Base-by-base conservation (phyloP, 1,284 basidiomycete genomes). In the Fomitopsis betulina region DNA sequence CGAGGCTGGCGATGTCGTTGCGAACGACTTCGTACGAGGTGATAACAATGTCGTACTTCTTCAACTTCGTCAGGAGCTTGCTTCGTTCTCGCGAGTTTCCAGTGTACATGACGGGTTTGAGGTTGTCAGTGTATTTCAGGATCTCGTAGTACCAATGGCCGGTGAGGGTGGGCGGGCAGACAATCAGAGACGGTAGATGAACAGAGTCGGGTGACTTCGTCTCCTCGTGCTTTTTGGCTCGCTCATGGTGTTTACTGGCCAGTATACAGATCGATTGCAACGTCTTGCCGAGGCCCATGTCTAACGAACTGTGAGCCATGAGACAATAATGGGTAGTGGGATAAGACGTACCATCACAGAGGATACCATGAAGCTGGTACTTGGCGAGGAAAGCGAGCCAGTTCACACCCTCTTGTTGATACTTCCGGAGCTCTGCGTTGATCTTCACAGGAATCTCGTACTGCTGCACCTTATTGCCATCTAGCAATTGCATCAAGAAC, bases 111-210 rank as follows among this genome's bases (percentile, higher is more conserved):
- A 98, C 78, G 0, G 96, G 93, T 32, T 82, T 83, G 47, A 99
- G 80, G 65, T 91, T 93, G 56, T 91, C 89, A 5, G 90, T 84
- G 68, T 99, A 99, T 70, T 97, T 98, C 60, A 89, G 80, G 60
- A 99, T 91, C 75, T 99, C 97, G 73, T 98, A 96, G 71, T 93
- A 94, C 97, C 97, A 99, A 70, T 99, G 97, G 6, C 97, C 96
- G 0, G 93, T 93, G 60, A 99, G 84, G 1, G 97, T 99, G 2
- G 97, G 96, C 0, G 97, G 97, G 69, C 97, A 99, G 57, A 99
- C 79, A 62, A 99, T 96, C 47, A 99, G 81, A 5, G 96, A 98
- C 1, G 97, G 96, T 33, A 99, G 78, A 69, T 93, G 95, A 25
- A 91, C 83, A 12, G 89, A 77, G 69, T 97, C 94, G 0, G 91